Percentiles rank a stretch among this genome's conserved stretches.
Evolutionary conservation across 768 basidiomycete genomes (phyloP).

Genomic region (Lactarius sp.): DNA sequence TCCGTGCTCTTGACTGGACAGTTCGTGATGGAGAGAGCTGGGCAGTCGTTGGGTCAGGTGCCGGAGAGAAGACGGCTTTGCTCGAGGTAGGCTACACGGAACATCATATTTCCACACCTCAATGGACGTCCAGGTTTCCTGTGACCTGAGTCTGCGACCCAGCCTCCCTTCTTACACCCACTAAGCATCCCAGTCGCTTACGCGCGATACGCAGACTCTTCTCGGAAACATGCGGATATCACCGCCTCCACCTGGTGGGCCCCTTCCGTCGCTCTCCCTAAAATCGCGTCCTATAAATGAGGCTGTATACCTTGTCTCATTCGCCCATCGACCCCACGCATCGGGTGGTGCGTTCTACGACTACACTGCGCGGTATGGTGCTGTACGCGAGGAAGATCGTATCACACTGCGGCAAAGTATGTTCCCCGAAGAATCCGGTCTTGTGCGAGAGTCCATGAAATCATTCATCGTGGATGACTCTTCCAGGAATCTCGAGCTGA

Average conservation of each 20-base stretch:
- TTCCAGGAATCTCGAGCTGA: conserved; percentile 15
- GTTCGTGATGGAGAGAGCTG: conserved; percentile 61
- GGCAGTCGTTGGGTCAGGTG: conserved; percentile 67
- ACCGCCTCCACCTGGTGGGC: conserved; percentile 59
- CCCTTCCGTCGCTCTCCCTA: conserved; percentile 68
- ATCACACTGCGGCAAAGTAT: conserved; percentile 71
- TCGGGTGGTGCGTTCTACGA: conserved; percentile 80
- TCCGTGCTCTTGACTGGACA: conserved; percentile 54
- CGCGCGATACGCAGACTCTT: conserved; percentile 44
- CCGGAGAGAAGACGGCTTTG: conserved; percentile 55
- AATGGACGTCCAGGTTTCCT: not conserved
- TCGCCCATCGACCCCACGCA: conserved; percentile 53
- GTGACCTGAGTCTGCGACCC: not conserved
- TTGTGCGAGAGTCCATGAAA: conserved; percentile 3
- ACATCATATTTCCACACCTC: not conserved
- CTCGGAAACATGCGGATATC: conserved; percentile 66
- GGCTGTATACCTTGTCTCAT: conserved; percentile 56
- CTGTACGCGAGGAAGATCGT: conserved; percentile 78
- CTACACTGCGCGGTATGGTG: conserved; percentile 89
- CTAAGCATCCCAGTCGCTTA: conserved; percentile 1
- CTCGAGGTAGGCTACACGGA: conserved; percentile 52
- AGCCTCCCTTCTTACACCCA: not conserved
- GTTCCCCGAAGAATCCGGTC: conserved; percentile 32
- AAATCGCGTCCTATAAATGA: conserved; percentile 38
- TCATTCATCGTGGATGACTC: conserved; percentile 10